Base-by-base conservation (phyloP, 2,329 filamentous ascomycete species). In the Penicillium janthinellum region DNA sequence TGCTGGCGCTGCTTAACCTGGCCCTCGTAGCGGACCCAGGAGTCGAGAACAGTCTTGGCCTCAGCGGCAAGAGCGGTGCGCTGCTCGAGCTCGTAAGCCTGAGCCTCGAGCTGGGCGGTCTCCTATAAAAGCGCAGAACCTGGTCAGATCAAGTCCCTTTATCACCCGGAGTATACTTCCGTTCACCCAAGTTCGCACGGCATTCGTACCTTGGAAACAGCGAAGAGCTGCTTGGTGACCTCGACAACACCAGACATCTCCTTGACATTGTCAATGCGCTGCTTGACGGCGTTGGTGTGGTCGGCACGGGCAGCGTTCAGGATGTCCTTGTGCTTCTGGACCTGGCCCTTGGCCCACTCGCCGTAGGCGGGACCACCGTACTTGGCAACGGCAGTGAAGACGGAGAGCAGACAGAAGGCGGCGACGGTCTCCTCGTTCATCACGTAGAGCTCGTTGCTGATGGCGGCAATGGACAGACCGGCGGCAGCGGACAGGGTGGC, bases 401-500 rank as follows among this genome's bases (percentile, higher is more conserved):
- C 91, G 77, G 90, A 92, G 76, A 98, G 84, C 73, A 99, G 85
- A 79, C 90, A 95, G 82, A 99, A 87, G 69, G 91, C 91, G 75
- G 96, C 91, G 77, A 99, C 90, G 66, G 93, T 90, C 85, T 99
- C 95, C 86, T 99, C 95, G 84, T 99, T 99, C 82, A 99, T 86
- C 78, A 99, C 92, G 82, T 97, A 98, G 85, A 98, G 92, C 87
- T 99, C 95, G 83, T 96, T 99, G 88, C 91, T 96, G 82, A 99
- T 92, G 75, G 92, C 95, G 77, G 95, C 96, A 79, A 96, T 86
- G 74, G 91, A 93, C 72, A 96, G 81, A 82, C 90, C 94, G 74
- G 95, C 91, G 67, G 90, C 89, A 73, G 92, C 93, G 76, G 94
- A 98, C 74, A 99, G 90, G 77, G 97, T 94, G 75, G 95, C 95